Evolutionary conservation across 148 eudicot genomes (phyloP).

Genomic region (Rheum nobile): DNA sequence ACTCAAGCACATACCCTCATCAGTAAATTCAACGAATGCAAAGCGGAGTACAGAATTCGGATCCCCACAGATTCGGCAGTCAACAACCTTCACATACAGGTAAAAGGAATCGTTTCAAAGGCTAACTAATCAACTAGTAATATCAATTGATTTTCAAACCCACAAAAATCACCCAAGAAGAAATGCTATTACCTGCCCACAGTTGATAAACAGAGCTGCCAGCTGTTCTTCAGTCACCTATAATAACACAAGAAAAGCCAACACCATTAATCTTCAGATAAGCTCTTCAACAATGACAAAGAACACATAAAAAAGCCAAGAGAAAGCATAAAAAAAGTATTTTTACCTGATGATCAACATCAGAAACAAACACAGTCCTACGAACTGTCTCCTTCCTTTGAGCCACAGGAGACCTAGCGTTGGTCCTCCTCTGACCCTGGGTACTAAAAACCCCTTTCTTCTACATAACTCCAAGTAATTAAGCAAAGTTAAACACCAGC

Average conservation of each 20-base stretch:
- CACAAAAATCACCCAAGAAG: not conserved
- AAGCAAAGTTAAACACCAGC: not conserved
- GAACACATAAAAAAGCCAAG: not conserved
- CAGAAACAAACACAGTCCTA: slow-evolving; percentile 14
- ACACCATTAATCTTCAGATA: not conserved
- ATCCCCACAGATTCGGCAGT: slow-evolving; percentile 93
- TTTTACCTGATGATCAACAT: slow-evolving; percentile 14
- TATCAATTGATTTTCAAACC: not conserved
- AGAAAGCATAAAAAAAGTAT: not conserved
- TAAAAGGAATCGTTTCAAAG: not conserved
- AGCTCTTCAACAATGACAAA: not conserved
- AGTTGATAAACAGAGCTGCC: slow-evolving; percentile 68
- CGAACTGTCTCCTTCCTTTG: slow-evolving; percentile 8
- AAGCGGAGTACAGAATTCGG: slow-evolving; percentile 85
- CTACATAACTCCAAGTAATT: not conserved
- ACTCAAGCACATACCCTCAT: slow-evolving; percentile 43
- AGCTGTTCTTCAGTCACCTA: slow-evolving; percentile 99
- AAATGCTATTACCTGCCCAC: slow-evolving; percentile 65
- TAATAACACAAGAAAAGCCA: not conserved
- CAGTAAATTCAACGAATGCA: slow-evolving; percentile 87
- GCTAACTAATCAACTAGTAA: not conserved
- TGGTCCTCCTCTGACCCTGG: slow-evolving; percentile 7
- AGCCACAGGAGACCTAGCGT: not conserved
- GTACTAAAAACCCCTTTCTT: not conserved
- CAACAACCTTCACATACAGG: slow-evolving; percentile 57